Conservation (phyloP, 306 rosid species). For the Cucurbita pepo region DNA sequence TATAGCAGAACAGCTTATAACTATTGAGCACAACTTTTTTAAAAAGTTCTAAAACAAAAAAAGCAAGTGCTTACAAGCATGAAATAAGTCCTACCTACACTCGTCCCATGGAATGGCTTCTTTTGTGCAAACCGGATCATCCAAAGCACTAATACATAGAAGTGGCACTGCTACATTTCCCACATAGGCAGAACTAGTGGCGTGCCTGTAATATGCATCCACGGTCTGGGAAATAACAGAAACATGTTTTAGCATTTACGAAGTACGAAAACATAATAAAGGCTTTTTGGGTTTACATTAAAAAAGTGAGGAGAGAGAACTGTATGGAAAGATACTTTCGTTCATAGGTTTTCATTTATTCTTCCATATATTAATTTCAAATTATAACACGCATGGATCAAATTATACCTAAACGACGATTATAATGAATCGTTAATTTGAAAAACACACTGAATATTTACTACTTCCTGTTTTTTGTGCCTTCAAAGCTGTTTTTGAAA, state of each 20-base stretch:
- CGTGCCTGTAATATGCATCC: constrained; percentile 78
- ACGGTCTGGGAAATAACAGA: constrained; percentile 52
- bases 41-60: not conserved
- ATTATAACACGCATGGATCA: not conserved
- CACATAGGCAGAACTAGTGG: constrained; percentile 60
- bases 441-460: not conserved
- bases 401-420: not conserved
- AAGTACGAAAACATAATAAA: not conserved
- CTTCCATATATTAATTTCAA: not conserved
- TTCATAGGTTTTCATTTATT: not conserved
- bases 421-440: not conserved
- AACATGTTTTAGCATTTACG: constrained; percentile 1
- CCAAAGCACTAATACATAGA: constrained; percentile 85
- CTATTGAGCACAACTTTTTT: not conserved
- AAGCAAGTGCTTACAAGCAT: not conserved
- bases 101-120: constrained; percentile 99
- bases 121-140: constrained; percentile 88
- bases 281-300: not conserved
- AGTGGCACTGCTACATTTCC: constrained; percentile 77
- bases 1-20: no score
- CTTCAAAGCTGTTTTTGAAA: not conserved
- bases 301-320: no score
- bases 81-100: constrained; percentile 57
- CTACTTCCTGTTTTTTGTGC: not conserved
- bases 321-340: not conserved